Evolutionary conservation across 805 yeast genomes (phyloP).

Genomic region (Metschnikowia peoriensis): DNA sequence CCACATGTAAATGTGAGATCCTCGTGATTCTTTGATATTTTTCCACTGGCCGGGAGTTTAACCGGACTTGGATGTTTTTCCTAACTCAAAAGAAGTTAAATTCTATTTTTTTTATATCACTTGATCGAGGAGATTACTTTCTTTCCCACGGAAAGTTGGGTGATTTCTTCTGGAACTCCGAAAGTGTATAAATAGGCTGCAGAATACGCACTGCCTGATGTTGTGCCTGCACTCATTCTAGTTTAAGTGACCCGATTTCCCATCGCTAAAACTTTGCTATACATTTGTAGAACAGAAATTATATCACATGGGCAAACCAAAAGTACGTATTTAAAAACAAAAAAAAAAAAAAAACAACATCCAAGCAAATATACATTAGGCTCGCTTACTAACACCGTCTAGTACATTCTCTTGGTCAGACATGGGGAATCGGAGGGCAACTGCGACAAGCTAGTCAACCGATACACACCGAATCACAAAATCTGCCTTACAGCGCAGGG

Average conservation of each 20-base stretch:
- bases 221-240: conserved; percentile 1
- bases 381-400: conserved; percentile 8
- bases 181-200: background rate
- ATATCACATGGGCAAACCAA: conserved; percentile 30
- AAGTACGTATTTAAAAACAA: conserved; percentile 22
- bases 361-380: background rate
- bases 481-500: conserved; percentile 74
- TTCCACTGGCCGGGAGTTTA: too few relatives aligned
- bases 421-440: conserved; percentile 95
- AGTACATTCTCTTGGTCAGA: conserved; percentile 75
- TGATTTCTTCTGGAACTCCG: background rate
- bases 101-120: too few relatives aligned
- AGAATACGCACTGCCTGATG: conserved; percentile 6
- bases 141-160: background rate
- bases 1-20: background rate
- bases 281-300: background rate
- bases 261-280: background rate
- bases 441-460: conserved; percentile 77
- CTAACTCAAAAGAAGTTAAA: too few relatives aligned
- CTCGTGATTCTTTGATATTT: too few relatives aligned
- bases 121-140: too few relatives aligned
- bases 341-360: background rate
- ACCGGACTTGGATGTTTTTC: too few relatives aligned
- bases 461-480: conserved; percentile 75
- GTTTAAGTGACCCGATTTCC: background rate